Evolutionary conservation across 257 asterid species (phyloP), one percentile per base, ranked within the genome.

Genomic region (Rauvolfia tetraphylla): DNA sequence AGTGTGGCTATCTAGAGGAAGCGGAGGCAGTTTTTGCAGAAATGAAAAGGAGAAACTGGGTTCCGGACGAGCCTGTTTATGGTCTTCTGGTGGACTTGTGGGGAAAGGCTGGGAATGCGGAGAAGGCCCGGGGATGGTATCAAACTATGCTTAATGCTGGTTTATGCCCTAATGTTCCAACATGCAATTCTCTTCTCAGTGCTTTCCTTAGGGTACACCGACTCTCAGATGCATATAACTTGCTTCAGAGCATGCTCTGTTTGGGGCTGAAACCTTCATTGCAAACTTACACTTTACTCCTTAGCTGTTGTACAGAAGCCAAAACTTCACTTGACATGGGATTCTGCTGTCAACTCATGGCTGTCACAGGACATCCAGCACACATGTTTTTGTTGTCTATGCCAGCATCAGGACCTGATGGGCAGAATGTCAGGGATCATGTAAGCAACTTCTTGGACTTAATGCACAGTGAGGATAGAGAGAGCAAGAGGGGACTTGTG

Each of bases 401-500:
- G 97, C 99, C 97, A 3, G 44, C 96, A 39, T 87, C 96, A 0
- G 95, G 97, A 44, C 96, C 98, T 0, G 88, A 91, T 3, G 99
- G 99, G 33, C 94, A 92, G 82, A 95, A 95, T 34, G 95, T 92
- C 11, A 82, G 93, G 68, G 91, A 89, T 65, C 99, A 95, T 27
- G 99, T 85, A 22, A 90, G 92, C 85, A 76, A 46, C 63, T 95
- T 95, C 81, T 84, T 95, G n/a, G 97, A 92, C 68, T 81, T 90
- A 83, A 91, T 95, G 97, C 96, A 92, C 42, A 95, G 99, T 0
- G 99, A 95, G 75, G 98, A 95, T 46, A 88, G 99, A 81, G 99
- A 95, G 70, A 95, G 99, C 73, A 95, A 95, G 79, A 88, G 99
- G 56, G 99, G 99, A 29, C 90, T 95, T 2, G 87, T 92, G 41